Percentiles rank a stretch among this genome's conserved stretches.
phyloP scores from a whole-genome alignment of 306 rosid species.

The Cucurbita argyrosperma region DNA sequence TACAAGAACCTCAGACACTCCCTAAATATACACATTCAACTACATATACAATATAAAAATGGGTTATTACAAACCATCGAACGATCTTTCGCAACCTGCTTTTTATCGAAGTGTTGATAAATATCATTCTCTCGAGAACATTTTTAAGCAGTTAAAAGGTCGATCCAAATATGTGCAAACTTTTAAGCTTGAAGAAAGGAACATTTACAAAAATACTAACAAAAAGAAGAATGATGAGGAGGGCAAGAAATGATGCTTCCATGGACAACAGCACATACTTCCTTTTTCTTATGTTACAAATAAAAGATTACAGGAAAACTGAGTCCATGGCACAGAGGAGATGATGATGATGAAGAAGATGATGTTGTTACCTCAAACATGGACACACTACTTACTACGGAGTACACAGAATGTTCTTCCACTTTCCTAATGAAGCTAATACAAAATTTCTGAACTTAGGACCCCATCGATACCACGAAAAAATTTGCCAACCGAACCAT shows the following conservation, averaged over 20 bases:
- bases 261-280: conserved; percentile 4
- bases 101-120: too few relatives aligned
- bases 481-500: conserved; percentile 7
- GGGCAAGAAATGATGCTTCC: neutral
- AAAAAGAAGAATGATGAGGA: neutral
- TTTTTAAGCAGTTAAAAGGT: too few relatives aligned
- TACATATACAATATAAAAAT: too few relatives aligned
- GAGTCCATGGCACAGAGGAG: neutral
- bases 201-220: neutral
- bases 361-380: neutral
- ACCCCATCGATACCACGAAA: conserved; percentile 10
- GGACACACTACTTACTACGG: conserved; percentile 13
- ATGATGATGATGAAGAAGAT: neutral
- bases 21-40: too few relatives aligned
- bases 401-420: conserved; percentile 18
- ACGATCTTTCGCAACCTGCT: neutral
- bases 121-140: too few relatives aligned
- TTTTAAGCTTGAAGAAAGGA: neutral
- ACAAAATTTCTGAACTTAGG: conserved; percentile 28
- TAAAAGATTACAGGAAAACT: conserved; percentile 21
- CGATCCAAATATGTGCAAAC: too few relatives aligned
- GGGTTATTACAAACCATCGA: neutral
- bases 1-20: too few relatives aligned
- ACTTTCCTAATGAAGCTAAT: conserved; percentile 7
- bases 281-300: conserved; percentile 43